Conservation (phyloP, 371 early-diverging fungal species). For the Blastocladiella emersonii region DNA sequence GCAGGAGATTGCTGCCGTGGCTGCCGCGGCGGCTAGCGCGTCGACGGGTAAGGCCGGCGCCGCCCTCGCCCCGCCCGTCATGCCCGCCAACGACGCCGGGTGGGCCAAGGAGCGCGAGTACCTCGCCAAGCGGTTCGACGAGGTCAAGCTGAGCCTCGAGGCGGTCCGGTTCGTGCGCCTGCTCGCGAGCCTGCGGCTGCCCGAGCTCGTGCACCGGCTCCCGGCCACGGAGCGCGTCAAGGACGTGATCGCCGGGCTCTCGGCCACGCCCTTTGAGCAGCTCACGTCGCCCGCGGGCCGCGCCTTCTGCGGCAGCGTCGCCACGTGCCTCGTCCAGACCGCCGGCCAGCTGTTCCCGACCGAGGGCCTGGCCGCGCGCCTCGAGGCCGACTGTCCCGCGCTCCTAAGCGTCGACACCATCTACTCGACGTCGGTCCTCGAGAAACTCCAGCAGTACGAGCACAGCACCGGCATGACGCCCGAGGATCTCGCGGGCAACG, state of each 20-base stretch:
- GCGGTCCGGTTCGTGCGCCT: background rate
- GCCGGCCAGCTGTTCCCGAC: background rate
- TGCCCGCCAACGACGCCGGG: background rate
- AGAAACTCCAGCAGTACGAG: background rate
- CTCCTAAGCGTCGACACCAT: background rate
- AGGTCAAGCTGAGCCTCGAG: background rate
- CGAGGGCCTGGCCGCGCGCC: background rate
- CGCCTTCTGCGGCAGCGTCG: background rate
- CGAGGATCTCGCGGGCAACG: background rate
- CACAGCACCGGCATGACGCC: background rate
- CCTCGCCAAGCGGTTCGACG: background rate
- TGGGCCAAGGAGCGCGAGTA: background rate
- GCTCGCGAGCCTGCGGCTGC: background rate
- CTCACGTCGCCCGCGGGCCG: background rate
- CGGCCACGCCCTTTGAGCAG: background rate
- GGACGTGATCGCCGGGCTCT: background rate
- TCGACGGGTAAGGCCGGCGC: background rate
- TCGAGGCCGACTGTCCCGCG: background rate
- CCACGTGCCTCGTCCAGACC: background rate
- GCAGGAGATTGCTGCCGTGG: background rate
- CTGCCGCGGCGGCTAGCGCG: background rate
- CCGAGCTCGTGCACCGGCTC: background rate
- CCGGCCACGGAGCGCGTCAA: background rate
- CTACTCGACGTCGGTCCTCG: background rate
- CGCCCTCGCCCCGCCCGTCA: no score